phyloP scores from a whole-genome alignment of 2,329 filamentous ascomycete species.

The Arthroderma sp. region DNA sequence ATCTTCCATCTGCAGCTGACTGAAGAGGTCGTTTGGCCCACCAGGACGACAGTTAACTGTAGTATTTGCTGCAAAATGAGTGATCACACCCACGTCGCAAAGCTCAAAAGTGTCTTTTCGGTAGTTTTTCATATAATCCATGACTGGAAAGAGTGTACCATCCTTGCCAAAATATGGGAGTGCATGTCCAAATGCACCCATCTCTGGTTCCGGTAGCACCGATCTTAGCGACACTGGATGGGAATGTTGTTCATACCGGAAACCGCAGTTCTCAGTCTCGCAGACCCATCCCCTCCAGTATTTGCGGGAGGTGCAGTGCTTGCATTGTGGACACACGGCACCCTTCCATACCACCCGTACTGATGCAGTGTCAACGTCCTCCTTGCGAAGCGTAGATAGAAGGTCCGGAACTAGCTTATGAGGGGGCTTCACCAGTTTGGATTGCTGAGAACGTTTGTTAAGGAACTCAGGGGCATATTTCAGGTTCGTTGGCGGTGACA shows the following conservation, averaged over 20 bases:
- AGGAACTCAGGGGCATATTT: conserved; percentile 47
- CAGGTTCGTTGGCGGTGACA: conserved; percentile 18
- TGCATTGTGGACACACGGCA: conserved; percentile 53
- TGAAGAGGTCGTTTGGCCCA: conserved; percentile 51
- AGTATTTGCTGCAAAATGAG: conserved; percentile 45
- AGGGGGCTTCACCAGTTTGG: conserved; percentile 21
- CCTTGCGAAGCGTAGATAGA: conserved; percentile 24
- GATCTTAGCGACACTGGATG: conserved; percentile 19
- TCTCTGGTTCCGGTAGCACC: conserved; percentile 20
- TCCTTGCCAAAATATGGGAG: conserved; percentile 4
- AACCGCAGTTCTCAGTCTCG: conserved; percentile 36
- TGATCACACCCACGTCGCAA: conserved; percentile 32
- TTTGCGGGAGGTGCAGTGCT: conserved; percentile 46
- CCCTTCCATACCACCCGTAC: conserved; percentile 45
- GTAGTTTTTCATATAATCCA: conserved; percentile 17
- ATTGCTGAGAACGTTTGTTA: conserved; percentile 36
- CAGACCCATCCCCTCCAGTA: conserved; percentile 53
- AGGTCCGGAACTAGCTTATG: conserved; percentile 30
- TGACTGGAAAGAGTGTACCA: neutral
- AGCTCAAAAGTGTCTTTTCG: conserved; percentile 22
- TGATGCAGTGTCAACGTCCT: conserved; percentile 31
- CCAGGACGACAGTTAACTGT: conserved; percentile 36
- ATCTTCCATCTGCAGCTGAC: conserved; percentile 31
- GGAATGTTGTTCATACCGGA: conserved; percentile 21
- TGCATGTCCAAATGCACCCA: conserved; percentile 14